Conservation (phyloP, 2,329 filamentous ascomycete species). For the Penicillium hesseltinei region DNA sequence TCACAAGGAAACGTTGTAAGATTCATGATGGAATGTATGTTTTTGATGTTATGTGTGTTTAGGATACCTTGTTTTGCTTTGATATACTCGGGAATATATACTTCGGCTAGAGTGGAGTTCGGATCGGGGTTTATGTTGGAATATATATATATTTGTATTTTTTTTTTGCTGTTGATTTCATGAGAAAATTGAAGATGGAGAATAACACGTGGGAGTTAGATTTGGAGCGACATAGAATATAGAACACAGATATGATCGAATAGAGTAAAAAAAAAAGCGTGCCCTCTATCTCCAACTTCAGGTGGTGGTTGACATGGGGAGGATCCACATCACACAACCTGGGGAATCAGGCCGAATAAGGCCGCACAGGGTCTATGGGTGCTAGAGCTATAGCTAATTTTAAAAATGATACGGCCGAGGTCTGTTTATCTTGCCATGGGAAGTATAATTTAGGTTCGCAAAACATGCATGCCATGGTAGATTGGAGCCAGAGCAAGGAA, state of each 20-base stretch:
- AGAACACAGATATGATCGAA: too few species aligned
- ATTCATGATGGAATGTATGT: background rate
- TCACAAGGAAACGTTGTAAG: background rate
- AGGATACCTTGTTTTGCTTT: background rate
- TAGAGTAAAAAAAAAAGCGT: background rate
- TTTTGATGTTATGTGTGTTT: background rate
- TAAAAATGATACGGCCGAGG: background rate
- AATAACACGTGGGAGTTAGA: too few species aligned
- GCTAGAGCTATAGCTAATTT: background rate
- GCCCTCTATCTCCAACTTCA: background rate
- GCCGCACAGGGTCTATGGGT: background rate
- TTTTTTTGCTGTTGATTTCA: background rate
- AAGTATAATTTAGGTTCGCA: background rate
- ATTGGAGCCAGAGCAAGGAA: conserved; percentile 24
- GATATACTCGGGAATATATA: background rate
- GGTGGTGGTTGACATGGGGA: background rate
- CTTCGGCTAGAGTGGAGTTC: conserved; percentile 6
- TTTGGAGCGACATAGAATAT: background rate
- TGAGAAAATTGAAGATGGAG: background rate
- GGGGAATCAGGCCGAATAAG: conserved; percentile 1
- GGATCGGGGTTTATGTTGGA: background rate
- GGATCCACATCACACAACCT: conserved; percentile 4
- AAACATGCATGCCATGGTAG: conserved; percentile 20
- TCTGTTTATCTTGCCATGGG: background rate
- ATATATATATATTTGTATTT: background rate